Evolutionary conservation across 2,329 filamentous ascomycete species (phyloP).

Genomic region (Laburnicola sp.): DNA sequence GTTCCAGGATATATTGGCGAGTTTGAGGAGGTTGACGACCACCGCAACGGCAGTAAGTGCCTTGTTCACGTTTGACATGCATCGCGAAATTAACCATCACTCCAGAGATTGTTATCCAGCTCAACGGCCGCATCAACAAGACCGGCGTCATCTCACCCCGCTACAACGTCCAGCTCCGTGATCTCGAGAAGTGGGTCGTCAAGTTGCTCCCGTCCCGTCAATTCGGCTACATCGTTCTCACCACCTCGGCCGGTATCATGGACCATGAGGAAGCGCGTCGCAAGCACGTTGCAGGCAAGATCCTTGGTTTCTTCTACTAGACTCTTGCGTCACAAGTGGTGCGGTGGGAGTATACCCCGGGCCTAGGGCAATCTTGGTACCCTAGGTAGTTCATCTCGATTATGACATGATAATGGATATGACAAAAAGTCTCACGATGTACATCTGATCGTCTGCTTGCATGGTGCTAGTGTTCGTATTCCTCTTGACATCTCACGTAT

Average conservation of each 20-base stretch:
- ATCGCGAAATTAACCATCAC: slow-evolving; percentile 25
- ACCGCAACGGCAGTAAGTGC: slow-evolving; percentile 99
- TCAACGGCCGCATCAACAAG: slow-evolving; percentile 75
- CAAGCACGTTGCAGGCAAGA: slow-evolving; percentile 99
- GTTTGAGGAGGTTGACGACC: slow-evolving; percentile 99
- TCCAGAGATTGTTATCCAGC: slow-evolving; percentile 8
- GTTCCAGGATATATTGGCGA: slow-evolving; percentile 92
- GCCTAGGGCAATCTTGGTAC: slow-evolving; percentile 26
- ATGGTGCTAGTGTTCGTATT: too few species aligned
- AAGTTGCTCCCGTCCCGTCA: slow-evolving; percentile 99
- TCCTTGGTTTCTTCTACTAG: slow-evolving; percentile 99
- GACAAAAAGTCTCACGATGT: slow-evolving; percentile 26
- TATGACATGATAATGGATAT: slow-evolving; percentile 38
- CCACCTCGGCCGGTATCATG: slow-evolving; percentile 99
- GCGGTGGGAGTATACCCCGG: slow-evolving; percentile 37
- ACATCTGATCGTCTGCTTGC: too few species aligned
- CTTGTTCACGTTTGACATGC: too few species aligned
- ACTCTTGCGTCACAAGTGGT: slow-evolving; percentile 18
- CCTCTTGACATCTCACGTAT: too few species aligned
- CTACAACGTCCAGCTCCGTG: slow-evolving; percentile 97
- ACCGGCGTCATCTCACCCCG: slow-evolving; percentile 98
- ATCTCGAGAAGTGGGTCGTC: slow-evolving; percentile 99
- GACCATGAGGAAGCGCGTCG: slow-evolving; percentile 99
- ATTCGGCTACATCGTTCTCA: slow-evolving; percentile 99
- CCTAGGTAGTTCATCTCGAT: slow-evolving; percentile 31